These are phyloP conservation scores for Candida pseudoglaebosa DNA, from an alignment of 805 yeast genomes.

Conservation along the genomic window DNA sequence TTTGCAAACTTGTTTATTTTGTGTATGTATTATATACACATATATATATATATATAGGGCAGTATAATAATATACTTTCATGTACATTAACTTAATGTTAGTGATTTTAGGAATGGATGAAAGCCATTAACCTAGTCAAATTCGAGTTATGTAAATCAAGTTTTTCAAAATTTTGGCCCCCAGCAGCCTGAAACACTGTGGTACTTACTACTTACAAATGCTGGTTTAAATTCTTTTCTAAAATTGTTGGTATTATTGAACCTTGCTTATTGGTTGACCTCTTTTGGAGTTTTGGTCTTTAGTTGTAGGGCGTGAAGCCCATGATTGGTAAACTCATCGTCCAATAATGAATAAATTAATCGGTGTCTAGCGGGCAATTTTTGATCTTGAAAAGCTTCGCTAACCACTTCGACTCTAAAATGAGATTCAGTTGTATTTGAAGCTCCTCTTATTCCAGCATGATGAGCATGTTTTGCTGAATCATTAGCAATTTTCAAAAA, in stretches of 20 bases:
- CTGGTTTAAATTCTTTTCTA: no score
- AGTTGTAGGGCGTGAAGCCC: conserved; percentile 89
- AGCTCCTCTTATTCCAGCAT: conserved; percentile 75
- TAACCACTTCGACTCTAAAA: conserved; percentile 69
- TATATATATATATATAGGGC: neutral
- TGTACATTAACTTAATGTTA: no score
- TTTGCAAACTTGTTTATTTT: no score
- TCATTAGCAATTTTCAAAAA: conserved; percentile 64
- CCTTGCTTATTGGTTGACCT: conserved; percentile 10
- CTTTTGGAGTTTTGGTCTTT: conserved; percentile 61
- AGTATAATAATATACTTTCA: conserved; percentile 4
- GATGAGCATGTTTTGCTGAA: conserved; percentile 84
- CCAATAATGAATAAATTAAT: conserved; percentile 60
- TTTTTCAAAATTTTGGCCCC: no score
- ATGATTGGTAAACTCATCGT: conserved; percentile 63
- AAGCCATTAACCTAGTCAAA: no score
- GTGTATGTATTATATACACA: no score
- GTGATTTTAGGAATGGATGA: no score
- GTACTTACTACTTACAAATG: no score
- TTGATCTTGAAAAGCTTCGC: conserved; percentile 63
- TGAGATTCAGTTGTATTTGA: conserved; percentile 75
- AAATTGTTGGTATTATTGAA: no score
- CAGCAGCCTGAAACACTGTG: no score
- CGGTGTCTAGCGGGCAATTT: conserved; percentile 75
- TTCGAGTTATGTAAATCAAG: neutral